Evolutionary conservation across 106 monocot species (phyloP).

Genomic region (Agapanthus africanus): DNA sequence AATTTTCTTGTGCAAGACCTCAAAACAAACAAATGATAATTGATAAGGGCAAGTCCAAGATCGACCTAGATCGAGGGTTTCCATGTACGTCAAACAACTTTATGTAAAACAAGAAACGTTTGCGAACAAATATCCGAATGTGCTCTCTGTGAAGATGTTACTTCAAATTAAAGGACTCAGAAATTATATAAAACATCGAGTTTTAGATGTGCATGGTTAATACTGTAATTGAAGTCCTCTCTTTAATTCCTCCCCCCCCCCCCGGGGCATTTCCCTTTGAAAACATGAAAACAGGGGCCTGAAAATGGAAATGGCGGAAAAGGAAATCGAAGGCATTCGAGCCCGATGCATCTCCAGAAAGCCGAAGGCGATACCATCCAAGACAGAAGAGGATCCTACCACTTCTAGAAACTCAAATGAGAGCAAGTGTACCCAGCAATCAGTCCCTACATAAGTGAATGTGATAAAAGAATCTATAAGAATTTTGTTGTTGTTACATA

Average conservation of each 20-base stretch:
- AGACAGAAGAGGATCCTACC: neutral
- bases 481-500: too few relatives aligned
- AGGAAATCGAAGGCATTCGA: constrained; percentile 37
- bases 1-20: too few relatives aligned
- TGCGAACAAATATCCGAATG: neutral
- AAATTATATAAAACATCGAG: neutral
- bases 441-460: too few relatives aligned
- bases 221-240: neutral
- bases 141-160: neutral
- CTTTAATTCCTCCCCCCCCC: too few relatives aligned
- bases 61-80: too few relatives aligned
- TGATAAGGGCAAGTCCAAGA: too few relatives aligned
- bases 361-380: constrained; percentile 4
- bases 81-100: too few relatives aligned
- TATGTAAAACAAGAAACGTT: neutral
- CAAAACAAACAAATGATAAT: too few relatives aligned
- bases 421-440: too few relatives aligned
- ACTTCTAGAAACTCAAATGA: too few relatives aligned
- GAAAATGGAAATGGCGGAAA: constrained; percentile 34
- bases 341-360: constrained; percentile 67
- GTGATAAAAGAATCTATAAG: too few relatives aligned
- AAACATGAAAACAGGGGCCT: constrained; percentile 6
- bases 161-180: neutral
- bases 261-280: neutral
- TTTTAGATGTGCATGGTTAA: neutral